Base-by-base conservation (phyloP, 2,329 filamentous ascomycete genomes). In the Fulvia fulva region DNA sequence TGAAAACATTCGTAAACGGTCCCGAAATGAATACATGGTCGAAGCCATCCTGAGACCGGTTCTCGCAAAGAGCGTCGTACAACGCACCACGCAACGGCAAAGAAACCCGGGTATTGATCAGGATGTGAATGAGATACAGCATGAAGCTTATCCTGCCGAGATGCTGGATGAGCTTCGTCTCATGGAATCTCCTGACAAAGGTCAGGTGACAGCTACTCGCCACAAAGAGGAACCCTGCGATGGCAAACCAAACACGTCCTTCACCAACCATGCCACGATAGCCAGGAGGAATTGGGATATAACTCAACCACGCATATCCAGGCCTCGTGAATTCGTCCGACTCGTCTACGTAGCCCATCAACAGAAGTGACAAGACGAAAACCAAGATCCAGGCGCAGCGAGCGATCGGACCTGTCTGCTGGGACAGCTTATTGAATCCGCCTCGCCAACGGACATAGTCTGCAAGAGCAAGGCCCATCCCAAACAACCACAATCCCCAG, bases 111-210 rank as follows among this genome's bases (percentile, higher is more conserved):
- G 5, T 21, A n/a, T 51, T 34, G 6, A 51, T 32, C 19, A 51
- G 28, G 11, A 51, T 21, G 30, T 61, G 59, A 5, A 45, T 50
- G 49, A 60, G 54, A 26, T 60, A 60, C 23, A 60, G 41, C 57
- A 60, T 60, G 34, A 52, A 60, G 50, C 47, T 56, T 34, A 60
- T 53, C 44, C 46, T 51, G 16, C 57, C 57, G 19, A 60, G 23
- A 34, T 60, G 57, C 23, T 50, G 53, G 16, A 57, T 45, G 8
- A 52, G 28, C 3, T 30, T 32, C 12, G 43, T 32, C 55, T 57
- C 55, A 16, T 56, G 34, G 53, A 59, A 21, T n/a, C 26, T 55
- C 12, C 56, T 32, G 30, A 50, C 52, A 16, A 12, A 28, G 23
- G 32, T 22, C 45, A 59, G 28, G 45, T 59, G 56, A 28, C 45